Conservation (phyloP, 2,329 filamentous ascomycete genomes). For the Chrysosporium queenslandicum region DNA sequence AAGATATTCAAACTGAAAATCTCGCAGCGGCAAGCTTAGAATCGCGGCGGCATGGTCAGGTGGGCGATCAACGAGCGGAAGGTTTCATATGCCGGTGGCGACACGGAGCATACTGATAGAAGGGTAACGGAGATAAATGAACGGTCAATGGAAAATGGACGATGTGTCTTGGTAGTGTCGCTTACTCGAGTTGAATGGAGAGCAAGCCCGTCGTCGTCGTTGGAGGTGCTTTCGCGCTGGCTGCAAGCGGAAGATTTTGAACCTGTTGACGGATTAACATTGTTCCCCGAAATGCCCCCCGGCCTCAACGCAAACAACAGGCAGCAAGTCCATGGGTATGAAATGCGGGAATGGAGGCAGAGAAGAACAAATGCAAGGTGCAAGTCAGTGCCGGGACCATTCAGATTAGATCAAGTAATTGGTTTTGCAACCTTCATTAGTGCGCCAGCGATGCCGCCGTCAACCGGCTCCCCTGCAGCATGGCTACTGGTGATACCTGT, state of each 20-base stretch:
- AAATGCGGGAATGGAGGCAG: not conserved
- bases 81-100: not conserved
- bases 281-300: not conserved
- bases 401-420: constrained; percentile 57
- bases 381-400: constrained; percentile 16
- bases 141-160: not conserved
- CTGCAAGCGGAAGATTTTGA: not conserved
- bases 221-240: not conserved
- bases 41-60: not conserved
- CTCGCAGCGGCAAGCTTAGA: not conserved
- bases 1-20: not conserved
- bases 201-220: no score
- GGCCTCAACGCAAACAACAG: not conserved
- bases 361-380: no score
- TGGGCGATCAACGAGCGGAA: not conserved
- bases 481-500: constrained; percentile 5
- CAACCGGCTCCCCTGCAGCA: not conserved
- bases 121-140: not conserved
- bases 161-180: no score
- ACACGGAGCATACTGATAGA: not conserved
- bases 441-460: not conserved
- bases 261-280: not conserved
- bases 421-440: constrained; percentile 35
- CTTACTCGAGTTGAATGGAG: not conserved
- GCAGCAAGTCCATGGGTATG: not conserved